Evolutionary conservation across 306 rosid genomes (phyloP), one percentile per base, ranked within the genome.

Genomic region (Cucurbita ficifolia): DNA sequence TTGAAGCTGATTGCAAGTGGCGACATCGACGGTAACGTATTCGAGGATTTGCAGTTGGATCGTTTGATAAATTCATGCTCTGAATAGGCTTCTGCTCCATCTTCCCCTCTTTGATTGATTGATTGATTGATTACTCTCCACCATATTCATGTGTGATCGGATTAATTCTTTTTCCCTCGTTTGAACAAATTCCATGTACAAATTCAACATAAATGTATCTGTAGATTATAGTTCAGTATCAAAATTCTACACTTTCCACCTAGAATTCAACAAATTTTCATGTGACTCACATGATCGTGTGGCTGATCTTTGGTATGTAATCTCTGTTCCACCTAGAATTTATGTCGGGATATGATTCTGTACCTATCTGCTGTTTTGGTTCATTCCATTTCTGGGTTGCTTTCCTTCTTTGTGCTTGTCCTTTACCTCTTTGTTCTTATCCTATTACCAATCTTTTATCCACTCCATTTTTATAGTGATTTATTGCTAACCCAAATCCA

Each of bases 1-100:
- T 24, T 84, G 83, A 81, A 78, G 77, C 68, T 86, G 53, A 35
- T 91, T 79, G 82, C 79, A 49, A 81, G 76, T 43, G 79, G 85
- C 14, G 70, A 10, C 70, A 68, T 46, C 38, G 42, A 51, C 74
- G 73, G 43, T 51, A 52, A 61, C 54, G 33, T 53, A 8, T 77
- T 79, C 4, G 65, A 80, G 13, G 83, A 83, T 76, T 81, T 85
- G 13, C 61, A 83, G 79, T 88, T 84, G 65, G 82, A 88, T 62
- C 80, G 81, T 18, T 76, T 81, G n/a, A 39, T 56, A 1, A 76
- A 75, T 57, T 81, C 75, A 53, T 72, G 81, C 62, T 79, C 83
- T 71, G 50, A 61, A 45, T 24, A 43, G 3, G 3, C 5, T 10
- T 10, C 38, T 46, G 16, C 7, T 59, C 59, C 17, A 24, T 36